Conservation (phyloP, 2,329 filamentous ascomycete genomes). For the Knufia petricola region DNA sequence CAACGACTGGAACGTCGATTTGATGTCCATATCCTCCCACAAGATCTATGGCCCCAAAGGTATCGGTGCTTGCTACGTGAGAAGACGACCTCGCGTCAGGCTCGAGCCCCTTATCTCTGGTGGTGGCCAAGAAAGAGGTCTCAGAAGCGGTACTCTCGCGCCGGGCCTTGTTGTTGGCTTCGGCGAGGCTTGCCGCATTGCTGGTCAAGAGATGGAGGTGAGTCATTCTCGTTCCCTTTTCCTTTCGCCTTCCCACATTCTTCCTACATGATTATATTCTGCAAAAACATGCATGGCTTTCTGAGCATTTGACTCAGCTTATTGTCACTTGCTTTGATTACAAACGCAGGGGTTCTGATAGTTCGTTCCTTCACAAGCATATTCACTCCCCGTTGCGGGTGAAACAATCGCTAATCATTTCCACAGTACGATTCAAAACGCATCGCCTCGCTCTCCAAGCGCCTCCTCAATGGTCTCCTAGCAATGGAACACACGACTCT, state of each 20-base stretch:
- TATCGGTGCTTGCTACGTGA: slow-evolving; percentile 90
- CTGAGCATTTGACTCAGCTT: slow-evolving; percentile 58
- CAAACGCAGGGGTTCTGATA: slow-evolving; percentile 60
- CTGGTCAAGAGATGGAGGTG: slow-evolving; percentile 83
- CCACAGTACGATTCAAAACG: slow-evolving; percentile 84
- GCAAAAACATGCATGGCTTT: slow-evolving; percentile 76
- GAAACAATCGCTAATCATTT: not conserved
- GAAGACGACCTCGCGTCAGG: slow-evolving; percentile 82
- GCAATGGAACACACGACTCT: slow-evolving; percentile 84
- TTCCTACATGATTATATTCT: slow-evolving; percentile 64
- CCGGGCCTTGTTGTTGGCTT: slow-evolving; percentile 85
- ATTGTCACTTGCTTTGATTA: slow-evolving; percentile 45
- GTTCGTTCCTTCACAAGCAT: no score
- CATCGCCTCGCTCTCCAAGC: slow-evolving; percentile 72
- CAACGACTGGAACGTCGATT: slow-evolving; percentile 93
- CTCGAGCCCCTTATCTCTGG: slow-evolving; percentile 93
- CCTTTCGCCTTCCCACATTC: slow-evolving; percentile 17
- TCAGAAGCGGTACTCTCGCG: slow-evolving; percentile 87
- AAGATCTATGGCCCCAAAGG: slow-evolving; percentile 99
- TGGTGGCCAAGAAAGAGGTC: slow-evolving; percentile 88
- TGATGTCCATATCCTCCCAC: slow-evolving; percentile 98
- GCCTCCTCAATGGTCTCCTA: slow-evolving; percentile 71
- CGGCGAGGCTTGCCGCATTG: slow-evolving; percentile 88
- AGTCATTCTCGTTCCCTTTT: slow-evolving; percentile 32
- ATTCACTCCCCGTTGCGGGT: no score